phyloP scores from a whole-genome alignment of 177 flowering plant species.

The Vitis hybrid region DNA sequence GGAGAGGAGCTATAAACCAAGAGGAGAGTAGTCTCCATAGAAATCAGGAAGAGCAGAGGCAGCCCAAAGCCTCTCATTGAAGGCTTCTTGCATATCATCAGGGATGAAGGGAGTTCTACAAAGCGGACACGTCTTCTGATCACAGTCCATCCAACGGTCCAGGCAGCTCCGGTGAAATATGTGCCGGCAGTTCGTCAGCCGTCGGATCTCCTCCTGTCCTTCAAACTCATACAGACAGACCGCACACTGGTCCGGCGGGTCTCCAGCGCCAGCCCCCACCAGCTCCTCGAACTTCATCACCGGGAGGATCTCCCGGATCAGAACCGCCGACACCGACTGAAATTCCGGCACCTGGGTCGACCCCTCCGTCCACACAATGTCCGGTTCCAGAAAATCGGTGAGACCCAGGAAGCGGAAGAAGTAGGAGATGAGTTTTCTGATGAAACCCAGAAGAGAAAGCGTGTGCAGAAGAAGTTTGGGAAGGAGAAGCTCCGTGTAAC shows the following conservation, averaged over 20 bases:
- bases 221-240: slow-evolving; percentile 87
- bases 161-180: slow-evolving; percentile 82
- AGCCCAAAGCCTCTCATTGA: slow-evolving; percentile 84
- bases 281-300: slow-evolving; percentile 62
- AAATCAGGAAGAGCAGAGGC: slow-evolving; percentile 71
- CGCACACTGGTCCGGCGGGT: slow-evolving; percentile 72
- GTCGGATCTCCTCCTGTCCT: slow-evolving; percentile 63
- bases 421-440: slow-evolving; percentile 47
- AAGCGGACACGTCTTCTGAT: slow-evolving; percentile 87
- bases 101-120: slow-evolving; percentile 72
- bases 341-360: slow-evolving; percentile 19
- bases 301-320: slow-evolving; percentile 78
- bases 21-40: slow-evolving; percentile 47
- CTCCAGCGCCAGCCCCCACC: slow-evolving; percentile 8
- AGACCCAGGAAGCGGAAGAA: slow-evolving; percentile 52
- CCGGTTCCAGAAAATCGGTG: slow-evolving; percentile 68
- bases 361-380: slow-evolving; percentile 31
- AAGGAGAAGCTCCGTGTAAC: slow-evolving; percentile 70
- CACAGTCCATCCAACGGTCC: slow-evolving; percentile 98
- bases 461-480: slow-evolving; percentile 66
- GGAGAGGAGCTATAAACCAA: slow-evolving; percentile 17
- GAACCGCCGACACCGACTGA: slow-evolving; percentile 55
- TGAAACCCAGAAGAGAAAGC: slow-evolving; percentile 52
- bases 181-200: slow-evolving; percentile 74
- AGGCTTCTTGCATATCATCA: slow-evolving; percentile 62